Base-by-base conservation (phyloP, 2,329 filamentous ascomycete species). In the Aspergillus pseudonomiae region DNA sequence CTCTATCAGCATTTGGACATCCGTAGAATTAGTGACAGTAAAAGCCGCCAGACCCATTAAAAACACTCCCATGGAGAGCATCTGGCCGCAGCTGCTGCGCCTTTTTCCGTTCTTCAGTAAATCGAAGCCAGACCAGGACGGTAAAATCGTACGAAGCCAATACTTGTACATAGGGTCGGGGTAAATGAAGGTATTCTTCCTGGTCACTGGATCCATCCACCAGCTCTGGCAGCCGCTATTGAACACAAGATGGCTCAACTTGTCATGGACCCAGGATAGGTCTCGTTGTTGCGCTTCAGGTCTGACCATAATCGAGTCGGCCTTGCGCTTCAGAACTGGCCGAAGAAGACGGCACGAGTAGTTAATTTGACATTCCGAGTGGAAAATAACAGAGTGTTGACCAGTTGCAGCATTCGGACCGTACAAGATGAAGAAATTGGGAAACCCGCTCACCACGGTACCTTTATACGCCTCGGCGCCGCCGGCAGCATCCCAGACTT, bases 131-230 rank as follows among this genome's bases (percentile, higher is more conserved):
- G 36, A 16, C 45, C 45, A 34, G 16, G 36, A 19, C 16, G 36
- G 36, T 9, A 55, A 64, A 26, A 68, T 63, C n/a, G 66, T 68
- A 26, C 66, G 64, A 24, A 57, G 32, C 66, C 64, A 68, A 60
- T 68, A 68, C 57, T 61, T 63, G 52, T 66, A 68, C 66, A 68
- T 68, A 9, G 66, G 66, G 36, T 68, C 66, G 4, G 66, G 64
- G 26, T 68, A 68, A 45, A 68, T 68, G 41, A 67, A 67, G 5
- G 65, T 67, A 39, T 67, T 67, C 59, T 67, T 65, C 53, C 60
- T 65, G 19, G 61, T 67, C 7, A 61, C 53, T 1, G 62, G 66
- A 30, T 41, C 6, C 36, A 41, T 41, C 16, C 36, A 41, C 36
- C 16, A 41, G 6, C 36, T 41, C 16, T 41, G 36, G 16, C 16